Percentiles rank a stretch among this genome's conserved stretches.
Conservation (phyloP, 306 rosid genomes). For the Prunus padus region DNA sequence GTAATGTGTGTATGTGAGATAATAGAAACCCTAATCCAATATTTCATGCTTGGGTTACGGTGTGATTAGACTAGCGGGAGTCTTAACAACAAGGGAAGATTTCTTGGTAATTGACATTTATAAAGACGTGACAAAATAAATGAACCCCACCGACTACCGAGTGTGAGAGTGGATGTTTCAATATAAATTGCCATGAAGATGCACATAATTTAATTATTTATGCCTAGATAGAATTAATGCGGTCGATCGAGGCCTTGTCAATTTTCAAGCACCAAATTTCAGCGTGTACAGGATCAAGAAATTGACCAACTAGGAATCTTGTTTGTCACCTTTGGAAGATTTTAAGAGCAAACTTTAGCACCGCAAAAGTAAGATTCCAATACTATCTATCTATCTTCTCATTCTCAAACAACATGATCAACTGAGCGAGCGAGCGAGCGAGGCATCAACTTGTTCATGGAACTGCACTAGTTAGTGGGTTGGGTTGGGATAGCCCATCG, state of each 20-base stretch:
- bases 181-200: neutral
- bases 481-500: slow-evolving; percentile 11
- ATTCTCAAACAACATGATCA: slow-evolving; percentile 1
- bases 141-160: neutral
- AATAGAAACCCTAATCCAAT: neutral
- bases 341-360: slow-evolving; percentile 5
- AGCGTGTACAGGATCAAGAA: slow-evolving; percentile 4
- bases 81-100: neutral
- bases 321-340: slow-evolving; percentile 46
- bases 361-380: slow-evolving; percentile 47
- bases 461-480: slow-evolving; percentile 24
- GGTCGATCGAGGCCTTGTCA: neutral
- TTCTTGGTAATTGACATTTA: neutral
- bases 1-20: neutral
- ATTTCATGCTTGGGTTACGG: neutral
- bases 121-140: neutral
- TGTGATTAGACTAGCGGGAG: neutral
- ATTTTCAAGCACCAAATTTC: slow-evolving; percentile 24
- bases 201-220: neutral
- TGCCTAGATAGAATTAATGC: neutral
- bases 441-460: slow-evolving; percentile 38
- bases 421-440: neutral
- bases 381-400: slow-evolving; percentile 42
- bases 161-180: slow-evolving; percentile 10
- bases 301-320: slow-evolving; percentile 55